A percentile compares a stretch with the other conserved stretches of the same genome.
phyloP scores from a whole-genome alignment of 2,329 filamentous ascomycete species.

The Apiospora pterosperma region DNA sequence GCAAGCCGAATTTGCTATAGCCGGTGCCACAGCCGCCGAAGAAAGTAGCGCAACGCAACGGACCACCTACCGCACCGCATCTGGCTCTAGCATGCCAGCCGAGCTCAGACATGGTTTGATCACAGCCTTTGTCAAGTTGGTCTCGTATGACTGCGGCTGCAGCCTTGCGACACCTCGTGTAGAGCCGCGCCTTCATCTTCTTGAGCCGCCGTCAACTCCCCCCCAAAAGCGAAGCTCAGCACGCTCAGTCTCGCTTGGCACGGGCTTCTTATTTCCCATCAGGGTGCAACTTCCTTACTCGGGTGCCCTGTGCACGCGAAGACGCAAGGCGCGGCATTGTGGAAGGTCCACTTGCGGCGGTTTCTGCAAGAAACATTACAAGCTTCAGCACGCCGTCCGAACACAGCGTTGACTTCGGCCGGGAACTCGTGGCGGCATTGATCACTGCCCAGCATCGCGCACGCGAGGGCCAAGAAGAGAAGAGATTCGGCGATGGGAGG shows the following conservation, averaged over 20 bases:
- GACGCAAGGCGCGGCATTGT: constrained; percentile 56
- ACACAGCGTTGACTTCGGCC: constrained; percentile 57
- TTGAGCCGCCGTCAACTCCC: constrained; percentile 21
- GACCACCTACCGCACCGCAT: constrained; percentile 40
- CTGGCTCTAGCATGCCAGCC: constrained; percentile 54
- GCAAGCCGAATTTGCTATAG: constrained; percentile 14
- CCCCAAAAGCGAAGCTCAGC: constrained; percentile 1
- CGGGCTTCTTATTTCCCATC: constrained; percentile 53
- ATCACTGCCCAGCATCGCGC: constrained; percentile 62
- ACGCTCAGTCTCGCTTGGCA: constrained; percentile 2
- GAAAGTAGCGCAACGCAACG: constrained; percentile 13
- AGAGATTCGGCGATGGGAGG: constrained; percentile 51
- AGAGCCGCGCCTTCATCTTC: constrained; percentile 57
- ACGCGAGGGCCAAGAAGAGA: constrained; percentile 54
- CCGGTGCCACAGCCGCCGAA: constrained; percentile 9
- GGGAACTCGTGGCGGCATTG: constrained; percentile 58
- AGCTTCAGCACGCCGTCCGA: constrained; percentile 50
- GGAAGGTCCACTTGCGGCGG: constrained; percentile 59
- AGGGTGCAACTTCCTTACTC: constrained; percentile 57
- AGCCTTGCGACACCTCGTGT: constrained; percentile 53
- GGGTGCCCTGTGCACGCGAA: constrained; percentile 56
- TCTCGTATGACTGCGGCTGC: constrained; percentile 65
- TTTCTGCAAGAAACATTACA: constrained; percentile 55
- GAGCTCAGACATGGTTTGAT: constrained; percentile 56
- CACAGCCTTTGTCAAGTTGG: constrained; percentile 59